phyloP scores from a whole-genome alignment of 441 rosid species.

The Gossypium schwendimanii region DNA sequence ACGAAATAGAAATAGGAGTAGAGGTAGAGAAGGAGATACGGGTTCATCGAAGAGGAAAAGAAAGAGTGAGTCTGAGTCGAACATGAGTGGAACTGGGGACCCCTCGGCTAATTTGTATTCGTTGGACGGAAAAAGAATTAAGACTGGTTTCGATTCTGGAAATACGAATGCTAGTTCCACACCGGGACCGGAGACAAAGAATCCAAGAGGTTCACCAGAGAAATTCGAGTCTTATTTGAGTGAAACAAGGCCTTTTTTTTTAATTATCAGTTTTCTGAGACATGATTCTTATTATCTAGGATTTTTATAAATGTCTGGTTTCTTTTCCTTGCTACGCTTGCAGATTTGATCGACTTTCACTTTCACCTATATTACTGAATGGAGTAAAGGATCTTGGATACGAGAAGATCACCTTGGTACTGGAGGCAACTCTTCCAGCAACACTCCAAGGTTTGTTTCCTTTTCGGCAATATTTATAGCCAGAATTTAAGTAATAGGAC shows the following conservation, averaged over 20 bases:
- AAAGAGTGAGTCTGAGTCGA: conserved; percentile 27
- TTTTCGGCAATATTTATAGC: neutral
- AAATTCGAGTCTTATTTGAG: conserved; percentile 59
- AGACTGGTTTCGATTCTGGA: conserved; percentile 22
- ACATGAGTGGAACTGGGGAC: conserved; percentile 23
- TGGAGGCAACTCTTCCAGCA: conserved; percentile 83
- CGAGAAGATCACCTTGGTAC: conserved; percentile 89
- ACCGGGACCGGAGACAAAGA: conserved; percentile 27
- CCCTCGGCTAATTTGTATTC: neutral
- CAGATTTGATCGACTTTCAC: conserved; percentile 73
- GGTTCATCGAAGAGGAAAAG: conserved; percentile 37
- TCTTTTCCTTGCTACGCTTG: conserved; percentile 13
- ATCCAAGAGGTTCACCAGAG: conserved; percentile 25
- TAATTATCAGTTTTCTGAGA: neutral
- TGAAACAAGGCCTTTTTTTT: conserved; percentile 52
- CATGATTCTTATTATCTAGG: neutral
- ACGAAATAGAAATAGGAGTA: conserved; percentile 24
- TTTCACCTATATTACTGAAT: conserved; percentile 72
- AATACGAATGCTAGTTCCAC: conserved; percentile 28
- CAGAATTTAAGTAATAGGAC: neutral
- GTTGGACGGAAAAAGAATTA: conserved; percentile 21
- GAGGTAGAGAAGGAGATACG: conserved; percentile 20
- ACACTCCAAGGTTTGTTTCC: conserved; percentile 58
- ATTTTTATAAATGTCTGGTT: neutral
- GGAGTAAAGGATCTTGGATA: conserved; percentile 84